A percentile compares a stretch with the other conserved stretches of the same genome.
phyloP scores from a whole-genome alignment of 768 basidiomycete genomes.

The Trametes coccinea region DNA sequence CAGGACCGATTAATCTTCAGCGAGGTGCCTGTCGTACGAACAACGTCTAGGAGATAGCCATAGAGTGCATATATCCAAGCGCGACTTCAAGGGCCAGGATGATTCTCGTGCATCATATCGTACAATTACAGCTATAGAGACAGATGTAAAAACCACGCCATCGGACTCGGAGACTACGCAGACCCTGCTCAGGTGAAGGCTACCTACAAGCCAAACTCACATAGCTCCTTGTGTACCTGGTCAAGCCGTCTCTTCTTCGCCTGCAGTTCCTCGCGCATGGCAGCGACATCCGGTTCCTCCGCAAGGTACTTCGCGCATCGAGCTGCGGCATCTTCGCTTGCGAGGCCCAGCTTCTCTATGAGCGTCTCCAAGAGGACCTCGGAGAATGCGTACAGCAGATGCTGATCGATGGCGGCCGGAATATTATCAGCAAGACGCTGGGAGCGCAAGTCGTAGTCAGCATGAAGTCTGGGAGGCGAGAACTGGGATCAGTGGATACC shows the following conservation, averaged over 20 bases:
- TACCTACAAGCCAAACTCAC: constrained; percentile 34
- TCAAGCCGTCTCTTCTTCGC: constrained; percentile 39
- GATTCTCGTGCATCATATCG: too few relatives aligned
- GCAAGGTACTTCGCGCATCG: constrained; percentile 43
- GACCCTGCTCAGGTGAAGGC: too few relatives aligned
- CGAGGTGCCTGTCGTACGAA: too few relatives aligned
- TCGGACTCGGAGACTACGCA: too few relatives aligned
- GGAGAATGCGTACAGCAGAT: constrained; percentile 36
- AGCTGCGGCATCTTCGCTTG: constrained; percentile 33
- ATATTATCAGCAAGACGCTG: constrained; percentile 24
- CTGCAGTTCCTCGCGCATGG: constrained; percentile 37
- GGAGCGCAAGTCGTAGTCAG: not conserved
- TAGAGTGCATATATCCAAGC: too few relatives aligned
- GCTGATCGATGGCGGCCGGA: constrained; percentile 27
- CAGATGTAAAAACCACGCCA: too few relatives aligned
- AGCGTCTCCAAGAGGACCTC: constrained; percentile 35
- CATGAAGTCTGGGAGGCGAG: not conserved
- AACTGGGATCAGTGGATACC: not conserved
- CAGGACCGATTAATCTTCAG: too few relatives aligned
- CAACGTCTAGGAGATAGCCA: too few relatives aligned
- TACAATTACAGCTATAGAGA: too few relatives aligned
- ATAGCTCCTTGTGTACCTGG: constrained; percentile 37
- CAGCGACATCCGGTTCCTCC: constrained; percentile 44
- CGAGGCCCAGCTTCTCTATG: constrained; percentile 38
- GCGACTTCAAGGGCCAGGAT: too few relatives aligned